Evolutionary conservation across 345 rosid species (phyloP).

Genomic region (Iberis pinnata): DNA sequence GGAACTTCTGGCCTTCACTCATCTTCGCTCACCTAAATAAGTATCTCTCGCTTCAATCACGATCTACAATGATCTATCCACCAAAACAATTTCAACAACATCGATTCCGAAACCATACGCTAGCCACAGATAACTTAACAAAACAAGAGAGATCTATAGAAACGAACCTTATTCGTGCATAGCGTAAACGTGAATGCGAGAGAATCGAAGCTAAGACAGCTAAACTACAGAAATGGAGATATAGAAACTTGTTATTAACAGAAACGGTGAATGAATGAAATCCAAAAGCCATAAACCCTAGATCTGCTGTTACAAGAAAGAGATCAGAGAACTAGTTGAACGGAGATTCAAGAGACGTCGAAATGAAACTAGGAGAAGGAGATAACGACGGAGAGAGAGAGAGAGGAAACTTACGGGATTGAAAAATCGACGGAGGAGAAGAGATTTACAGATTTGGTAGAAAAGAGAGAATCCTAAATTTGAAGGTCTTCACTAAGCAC

Average conservation of each 20-base stretch:
- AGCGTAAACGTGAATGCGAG: conserved; percentile 18
- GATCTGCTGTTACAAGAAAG: conserved; percentile 37
- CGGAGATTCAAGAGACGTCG: conserved; percentile 22
- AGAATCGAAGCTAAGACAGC: conserved; percentile 21
- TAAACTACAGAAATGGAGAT: conserved; percentile 24
- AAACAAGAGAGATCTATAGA: conserved; percentile 27
- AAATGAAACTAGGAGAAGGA: conserved; percentile 3
- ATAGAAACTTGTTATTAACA: no score
- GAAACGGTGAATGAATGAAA: no score
- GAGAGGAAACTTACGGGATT: conserved; percentile 19
- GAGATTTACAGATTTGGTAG: background rate
- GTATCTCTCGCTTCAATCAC: conserved; percentile 33
- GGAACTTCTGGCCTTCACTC: conserved; percentile 87
- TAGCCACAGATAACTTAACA: no score
- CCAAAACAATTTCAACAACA: background rate
- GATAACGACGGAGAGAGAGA: conserved; percentile 9
- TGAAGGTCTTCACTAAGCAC: conserved; percentile 11
- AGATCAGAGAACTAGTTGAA: conserved; percentile 20
- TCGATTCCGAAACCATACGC: background rate
- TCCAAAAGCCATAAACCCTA: conserved; percentile 33
- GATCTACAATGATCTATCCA: conserved; percentile 36
- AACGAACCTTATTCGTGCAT: conserved; percentile 25
- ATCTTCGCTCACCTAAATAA: conserved; percentile 33
- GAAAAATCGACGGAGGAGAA: conserved; percentile 3
- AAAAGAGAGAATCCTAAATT: background rate